Conservation (phyloP, 169 alveolate genomes). For the Plasmodium gallinaceum region DNA sequence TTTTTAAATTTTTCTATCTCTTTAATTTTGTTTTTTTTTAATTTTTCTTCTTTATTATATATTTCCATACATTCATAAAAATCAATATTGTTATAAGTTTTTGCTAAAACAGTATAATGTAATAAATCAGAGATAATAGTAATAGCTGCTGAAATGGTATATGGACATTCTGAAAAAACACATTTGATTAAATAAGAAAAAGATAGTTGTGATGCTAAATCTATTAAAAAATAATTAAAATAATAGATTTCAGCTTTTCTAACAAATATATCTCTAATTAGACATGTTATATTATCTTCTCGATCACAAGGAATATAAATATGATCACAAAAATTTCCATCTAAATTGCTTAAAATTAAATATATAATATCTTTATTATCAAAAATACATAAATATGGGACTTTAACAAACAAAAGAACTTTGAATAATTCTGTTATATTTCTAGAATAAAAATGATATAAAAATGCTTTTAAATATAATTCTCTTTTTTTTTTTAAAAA, state of each 20-base stretch:
- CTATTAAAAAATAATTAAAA: constrained; percentile 58
- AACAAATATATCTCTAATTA: constrained; percentile 65
- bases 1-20: constrained; percentile 12
- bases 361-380: constrained; percentile 52
- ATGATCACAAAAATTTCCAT: constrained; percentile 36
- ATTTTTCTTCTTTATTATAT: constrained; percentile 48
- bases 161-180: constrained; percentile 54
- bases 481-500: constrained; percentile 50
- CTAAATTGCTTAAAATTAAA: constrained; percentile 45
- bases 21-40: constrained; percentile 14
- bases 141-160: constrained; percentile 70
- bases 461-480: constrained; percentile 51
- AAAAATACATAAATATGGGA: constrained; percentile 46
- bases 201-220: constrained; percentile 50
- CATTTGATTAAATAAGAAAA: constrained; percentile 42
- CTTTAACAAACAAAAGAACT: constrained; percentile 50
- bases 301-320: constrained; percentile 29
- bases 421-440: constrained; percentile 65
- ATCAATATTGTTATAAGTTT: constrained; percentile 39
- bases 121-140: constrained; percentile 50
- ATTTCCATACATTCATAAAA: constrained; percentile 56
- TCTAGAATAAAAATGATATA: constrained; percentile 68
- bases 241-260: constrained; percentile 63
- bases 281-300: constrained; percentile 67
- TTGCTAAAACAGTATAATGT: constrained; percentile 37